Conservation (phyloP, 306 rosid species). For the Begonia peltatifolia region DNA sequence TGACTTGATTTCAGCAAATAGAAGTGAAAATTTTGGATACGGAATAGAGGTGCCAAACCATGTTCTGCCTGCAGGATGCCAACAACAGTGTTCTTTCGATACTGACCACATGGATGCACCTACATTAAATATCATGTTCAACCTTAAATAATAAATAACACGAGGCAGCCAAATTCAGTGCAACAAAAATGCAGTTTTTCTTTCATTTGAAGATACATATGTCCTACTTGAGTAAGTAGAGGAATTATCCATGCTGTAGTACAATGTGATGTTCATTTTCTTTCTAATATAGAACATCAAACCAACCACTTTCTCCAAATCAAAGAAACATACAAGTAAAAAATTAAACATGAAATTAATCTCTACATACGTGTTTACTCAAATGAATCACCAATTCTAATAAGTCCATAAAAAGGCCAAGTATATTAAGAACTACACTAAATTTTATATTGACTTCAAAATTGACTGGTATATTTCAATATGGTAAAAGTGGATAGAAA, state of each 20-base stretch:
- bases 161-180: neutral
- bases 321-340: no score
- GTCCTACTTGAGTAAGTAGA: no score
- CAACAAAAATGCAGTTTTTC: neutral
- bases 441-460: neutral
- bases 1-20: neutral
- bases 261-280: no score
- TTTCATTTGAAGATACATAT: neutral
- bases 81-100: conserved; percentile 86
- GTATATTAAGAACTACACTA: neutral
- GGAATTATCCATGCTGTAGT: no score
- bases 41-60: conserved; percentile 74
- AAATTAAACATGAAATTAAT: no score
- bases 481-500: no score
- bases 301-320: no score
- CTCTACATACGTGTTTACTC: no score
- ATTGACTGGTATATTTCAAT: no score
- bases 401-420: neutral
- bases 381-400: no score
- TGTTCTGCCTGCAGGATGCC: conserved; percentile 94
- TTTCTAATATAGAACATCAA: no score
- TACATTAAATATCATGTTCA: conserved; percentile 25
- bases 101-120: conserved; percentile 99
- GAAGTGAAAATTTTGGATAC: conserved; percentile 40
- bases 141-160: conserved; percentile 2